Evolutionary conservation across 805 yeast species (phyloP).

Genomic region (Pachysolen tannophilus): DNA sequence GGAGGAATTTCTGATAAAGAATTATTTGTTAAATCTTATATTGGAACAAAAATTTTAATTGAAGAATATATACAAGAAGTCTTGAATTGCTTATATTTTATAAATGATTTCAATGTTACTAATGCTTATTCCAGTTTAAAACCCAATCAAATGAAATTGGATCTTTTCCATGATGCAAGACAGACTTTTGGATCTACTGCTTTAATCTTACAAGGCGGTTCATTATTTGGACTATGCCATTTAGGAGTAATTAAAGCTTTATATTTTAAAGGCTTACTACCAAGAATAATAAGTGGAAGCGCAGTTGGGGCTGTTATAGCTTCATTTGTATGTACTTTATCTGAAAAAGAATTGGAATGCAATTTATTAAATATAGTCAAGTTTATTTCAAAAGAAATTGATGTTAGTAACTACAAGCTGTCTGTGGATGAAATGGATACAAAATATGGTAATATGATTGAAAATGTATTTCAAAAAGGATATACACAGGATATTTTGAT

Average conservation of each 20-base stretch:
- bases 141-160: conserved; percentile 52
- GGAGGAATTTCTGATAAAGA: conserved; percentile 82
- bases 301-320: conserved; percentile 95
- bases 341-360: conserved; percentile 51
- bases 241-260: conserved; percentile 85
- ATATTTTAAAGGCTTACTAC: conserved; percentile 66
- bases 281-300: conserved; percentile 82
- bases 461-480: conserved; percentile 69
- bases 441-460: conserved; percentile 57
- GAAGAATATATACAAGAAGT: conserved; percentile 83
- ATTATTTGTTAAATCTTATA: conserved; percentile 70
- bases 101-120: conserved; percentile 33
- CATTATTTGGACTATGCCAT: conserved; percentile 89
- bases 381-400: conserved; percentile 19
- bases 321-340: conserved; percentile 67
- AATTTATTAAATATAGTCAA: conserved; percentile 20
- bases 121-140: conserved; percentile 30
- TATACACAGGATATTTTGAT: conserved; percentile 80
- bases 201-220: conserved; percentile 87
- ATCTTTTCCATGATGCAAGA: conserved; percentile 77
- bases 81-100: conserved; percentile 52
- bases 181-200: conserved; percentile 91
- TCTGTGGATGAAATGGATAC: conserved; percentile 26
- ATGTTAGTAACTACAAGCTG: conserved; percentile 1
- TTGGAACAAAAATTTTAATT: conserved; percentile 84